A percentile compares a stretch with the other conserved stretches of the same genome.
phyloP scores from a whole-genome alignment of 305 asterid species.

The Fraxinus albicans region DNA sequence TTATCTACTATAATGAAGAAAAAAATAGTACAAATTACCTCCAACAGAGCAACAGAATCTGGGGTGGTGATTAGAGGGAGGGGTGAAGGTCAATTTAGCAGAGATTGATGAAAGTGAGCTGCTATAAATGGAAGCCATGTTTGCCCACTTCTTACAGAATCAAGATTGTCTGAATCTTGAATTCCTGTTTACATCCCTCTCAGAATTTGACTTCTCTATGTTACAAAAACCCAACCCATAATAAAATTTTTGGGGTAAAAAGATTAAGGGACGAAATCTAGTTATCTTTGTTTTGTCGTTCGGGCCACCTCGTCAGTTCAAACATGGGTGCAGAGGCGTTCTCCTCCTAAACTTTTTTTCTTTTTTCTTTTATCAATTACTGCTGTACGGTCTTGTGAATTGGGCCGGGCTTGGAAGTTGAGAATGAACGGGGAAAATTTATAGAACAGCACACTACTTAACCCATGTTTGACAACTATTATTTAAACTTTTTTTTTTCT shows the following conservation, averaged over 20 bases:
- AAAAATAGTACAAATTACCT: slow-evolving; percentile 20
- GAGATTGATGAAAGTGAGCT: slow-evolving; percentile 44
- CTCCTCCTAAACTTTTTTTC: neutral
- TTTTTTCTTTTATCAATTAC: neutral
- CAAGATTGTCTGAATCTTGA: neutral
- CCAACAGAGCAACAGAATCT: slow-evolving; percentile 48
- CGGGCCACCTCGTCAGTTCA: neutral
- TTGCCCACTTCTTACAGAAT: neutral
- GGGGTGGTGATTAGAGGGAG: slow-evolving; percentile 38
- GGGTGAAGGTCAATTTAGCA: slow-evolving; percentile 35
- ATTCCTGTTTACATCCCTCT: neutral
- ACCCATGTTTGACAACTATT: no score
- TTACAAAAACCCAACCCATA: neutral
- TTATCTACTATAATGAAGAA: neutral
- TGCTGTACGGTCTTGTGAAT: no score
- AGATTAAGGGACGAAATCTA: slow-evolving; percentile 32
- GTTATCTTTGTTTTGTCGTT: slow-evolving; percentile 28
- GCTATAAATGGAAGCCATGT: slow-evolving; percentile 45
- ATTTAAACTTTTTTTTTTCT: no score
- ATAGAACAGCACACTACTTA: no score
- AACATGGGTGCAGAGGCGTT: neutral
- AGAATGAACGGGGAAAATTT: neutral
- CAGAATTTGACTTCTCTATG: neutral
- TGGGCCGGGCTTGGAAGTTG: neutral
- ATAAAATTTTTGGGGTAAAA: neutral